Conservation (phyloP, 345 rosid genomes). For the Triadica sebifera region DNA sequence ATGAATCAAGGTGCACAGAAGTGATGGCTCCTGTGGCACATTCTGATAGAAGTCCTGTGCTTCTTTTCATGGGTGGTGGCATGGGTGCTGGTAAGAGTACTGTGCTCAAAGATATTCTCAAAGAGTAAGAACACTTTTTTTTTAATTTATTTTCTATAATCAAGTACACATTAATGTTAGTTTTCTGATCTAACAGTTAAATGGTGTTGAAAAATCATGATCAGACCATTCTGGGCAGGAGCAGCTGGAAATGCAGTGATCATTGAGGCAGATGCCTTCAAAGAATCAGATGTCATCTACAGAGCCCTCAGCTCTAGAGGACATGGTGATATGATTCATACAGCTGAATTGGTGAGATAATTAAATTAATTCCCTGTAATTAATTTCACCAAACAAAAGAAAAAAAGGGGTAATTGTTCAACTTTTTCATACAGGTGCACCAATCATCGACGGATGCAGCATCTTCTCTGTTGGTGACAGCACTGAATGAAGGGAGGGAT, state of each 20-base stretch:
- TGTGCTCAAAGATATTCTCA: constrained; percentile 74
- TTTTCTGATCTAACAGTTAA: neutral
- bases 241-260: constrained; percentile 70
- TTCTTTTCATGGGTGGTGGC: constrained; percentile 96
- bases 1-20: constrained; percentile 50
- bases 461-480: constrained; percentile 76
- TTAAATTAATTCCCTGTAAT: too few species aligned
- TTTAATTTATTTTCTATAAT: neutral
- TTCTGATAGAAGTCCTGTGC: constrained; percentile 75
- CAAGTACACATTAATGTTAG: too few species aligned
- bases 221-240: constrained; percentile 82
- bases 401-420: neutral
- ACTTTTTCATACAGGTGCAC: constrained; percentile 51
- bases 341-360: constrained; percentile 39
- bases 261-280: constrained; percentile 96
- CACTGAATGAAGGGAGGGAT: constrained; percentile 92
- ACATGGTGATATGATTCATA: constrained; percentile 39
- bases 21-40: constrained; percentile 87
- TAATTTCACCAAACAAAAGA: too few species aligned
- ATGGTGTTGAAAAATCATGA: neutral
- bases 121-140: constrained; percentile 45
- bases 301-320: constrained; percentile 73
- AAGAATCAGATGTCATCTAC: constrained; percentile 85
- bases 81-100: constrained; percentile 99
- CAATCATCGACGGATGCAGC: constrained; percentile 90